Conservation (phyloP, 164 flowering plant genomes). For the Brasenia schreberi region DNA sequence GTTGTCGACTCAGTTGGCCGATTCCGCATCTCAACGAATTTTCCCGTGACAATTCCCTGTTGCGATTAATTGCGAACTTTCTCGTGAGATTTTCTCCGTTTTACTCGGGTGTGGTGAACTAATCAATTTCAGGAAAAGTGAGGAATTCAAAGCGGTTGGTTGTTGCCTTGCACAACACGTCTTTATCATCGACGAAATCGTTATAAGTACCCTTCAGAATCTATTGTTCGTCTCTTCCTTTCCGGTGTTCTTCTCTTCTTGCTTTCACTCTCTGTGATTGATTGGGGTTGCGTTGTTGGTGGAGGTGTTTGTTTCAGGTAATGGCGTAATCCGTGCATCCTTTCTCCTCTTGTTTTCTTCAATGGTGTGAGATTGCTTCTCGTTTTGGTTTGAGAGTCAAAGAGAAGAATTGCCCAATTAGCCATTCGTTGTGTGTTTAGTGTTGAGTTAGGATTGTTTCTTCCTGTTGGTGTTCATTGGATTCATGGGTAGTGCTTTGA, state of each 20-base stretch:
- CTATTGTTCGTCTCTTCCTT: not conserved
- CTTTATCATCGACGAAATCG: not conserved
- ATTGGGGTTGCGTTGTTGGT: not conserved
- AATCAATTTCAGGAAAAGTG: not conserved
- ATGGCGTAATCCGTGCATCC: not conserved
- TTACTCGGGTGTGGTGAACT: too few relatives aligned
- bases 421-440: not conserved
- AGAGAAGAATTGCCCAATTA: not conserved
- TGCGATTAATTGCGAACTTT: too few relatives aligned
- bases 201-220: not conserved
- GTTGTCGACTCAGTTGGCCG: too few relatives aligned
- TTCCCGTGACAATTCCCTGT: too few relatives aligned
- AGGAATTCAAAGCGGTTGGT: not conserved
- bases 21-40: too few relatives aligned
- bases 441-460: not conserved
- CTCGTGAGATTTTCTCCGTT: too few relatives aligned
- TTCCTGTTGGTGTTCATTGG: not conserved
- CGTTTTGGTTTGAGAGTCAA: not conserved
- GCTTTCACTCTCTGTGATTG: not conserved
- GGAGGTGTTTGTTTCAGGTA: not conserved
- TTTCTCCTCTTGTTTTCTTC: not conserved
- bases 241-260: not conserved
- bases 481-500: not conserved
- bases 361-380: not conserved
- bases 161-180: not conserved